phyloP scores from a whole-genome alignment of 371 early-diverging fungal genomes.

The Blakeslea trispora region DNA sequence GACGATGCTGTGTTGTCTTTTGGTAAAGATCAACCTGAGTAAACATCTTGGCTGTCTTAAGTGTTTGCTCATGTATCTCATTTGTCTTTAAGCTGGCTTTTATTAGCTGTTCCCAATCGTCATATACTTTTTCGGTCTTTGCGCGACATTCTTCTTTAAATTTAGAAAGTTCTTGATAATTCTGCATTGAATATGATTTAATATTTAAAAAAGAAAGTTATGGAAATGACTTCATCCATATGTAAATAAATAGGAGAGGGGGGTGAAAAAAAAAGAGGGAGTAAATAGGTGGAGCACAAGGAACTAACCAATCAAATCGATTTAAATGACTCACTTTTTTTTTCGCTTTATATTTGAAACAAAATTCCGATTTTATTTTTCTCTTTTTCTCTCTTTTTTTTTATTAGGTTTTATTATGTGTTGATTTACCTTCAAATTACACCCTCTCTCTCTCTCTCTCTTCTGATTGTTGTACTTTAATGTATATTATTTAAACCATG shows the following conservation, averaged over 20 bases:
- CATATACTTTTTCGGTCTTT: slow-evolving; percentile 26
- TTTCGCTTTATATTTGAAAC: slow-evolving; percentile 1
- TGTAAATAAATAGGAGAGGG: background rate
- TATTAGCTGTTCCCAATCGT: slow-evolving; percentile 32
- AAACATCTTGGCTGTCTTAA: slow-evolving; percentile 29
- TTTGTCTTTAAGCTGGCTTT: slow-evolving; percentile 10
- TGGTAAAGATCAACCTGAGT: slow-evolving; percentile 30
- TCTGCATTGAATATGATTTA: too few species aligned
- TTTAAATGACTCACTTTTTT: background rate
- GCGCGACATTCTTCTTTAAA: slow-evolving; percentile 29
- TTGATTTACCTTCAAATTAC: too few species aligned
- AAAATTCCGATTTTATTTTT: background rate
- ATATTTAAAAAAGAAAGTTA: slow-evolving; percentile 5
- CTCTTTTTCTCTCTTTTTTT: background rate
- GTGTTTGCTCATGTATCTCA: slow-evolving; percentile 23
- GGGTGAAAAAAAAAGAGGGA: too few species aligned
- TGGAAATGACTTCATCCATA: background rate
- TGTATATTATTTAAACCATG: background rate
- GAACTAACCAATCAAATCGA: slow-evolving; percentile 1
- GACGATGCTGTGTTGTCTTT: slow-evolving; percentile 25
- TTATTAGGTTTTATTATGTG: too few species aligned
- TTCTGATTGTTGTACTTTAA: too few species aligned
- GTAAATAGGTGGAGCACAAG: too few species aligned
- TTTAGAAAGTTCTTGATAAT: slow-evolving; percentile 4
- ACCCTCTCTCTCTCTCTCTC: too few species aligned